Evolutionary conservation across 805 yeast genomes (phyloP), one percentile per base, ranked within the genome.

Genomic region (Gaillardinia entomophila): DNA sequence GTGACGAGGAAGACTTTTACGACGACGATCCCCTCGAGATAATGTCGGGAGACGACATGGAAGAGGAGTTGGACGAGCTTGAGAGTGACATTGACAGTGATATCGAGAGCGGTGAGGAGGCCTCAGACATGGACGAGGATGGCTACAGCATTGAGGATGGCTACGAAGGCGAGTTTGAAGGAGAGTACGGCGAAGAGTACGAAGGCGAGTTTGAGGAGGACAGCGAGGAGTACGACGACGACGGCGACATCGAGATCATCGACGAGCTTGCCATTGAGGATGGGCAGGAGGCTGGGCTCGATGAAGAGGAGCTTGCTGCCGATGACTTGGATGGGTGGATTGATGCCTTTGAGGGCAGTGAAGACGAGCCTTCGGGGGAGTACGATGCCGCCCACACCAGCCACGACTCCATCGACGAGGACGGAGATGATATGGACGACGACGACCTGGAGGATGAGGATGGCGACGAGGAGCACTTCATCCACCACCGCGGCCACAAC

Each of bases 1-100:
- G 75, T 27, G 82, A 78, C 22, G 82, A 75, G 10, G 79, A 73
- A 6, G 71, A 66, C 16, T 75, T 68, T 16, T 57, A 49, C 28
- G 61, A 55, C 12, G 60, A 49, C n/a, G 59, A 47, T 26, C 55
- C 53, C 2, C 37, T 63, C 29, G 68, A 60, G 23, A 78, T 66
- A 4, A 48, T 57, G 49, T 53, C 61, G 2, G 63, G 44, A 12
- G 57, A 47, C 4, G 49, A 46, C 3, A 58, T 42, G 13, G 34
- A 31, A 3, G 30, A 6, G 8, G 22, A 26, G 16, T 12, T n/a
- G 15, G 45, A 42, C n/a, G 31, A 39, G 4, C 18, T 34, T 15
- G 35, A 28, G 11, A 28, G 34, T 13, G 46, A 33, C 11, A 33
- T 18, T 4, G 62, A 51, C 4, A 57, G 51, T 26, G 70, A 54